Percentiles rank a stretch among this genome's conserved stretches.
These are phyloP conservation scores for Umbelopsis sp. DNA, from an alignment of 371 early-diverging fungal genomes.

Conservation along the genomic window DNA sequence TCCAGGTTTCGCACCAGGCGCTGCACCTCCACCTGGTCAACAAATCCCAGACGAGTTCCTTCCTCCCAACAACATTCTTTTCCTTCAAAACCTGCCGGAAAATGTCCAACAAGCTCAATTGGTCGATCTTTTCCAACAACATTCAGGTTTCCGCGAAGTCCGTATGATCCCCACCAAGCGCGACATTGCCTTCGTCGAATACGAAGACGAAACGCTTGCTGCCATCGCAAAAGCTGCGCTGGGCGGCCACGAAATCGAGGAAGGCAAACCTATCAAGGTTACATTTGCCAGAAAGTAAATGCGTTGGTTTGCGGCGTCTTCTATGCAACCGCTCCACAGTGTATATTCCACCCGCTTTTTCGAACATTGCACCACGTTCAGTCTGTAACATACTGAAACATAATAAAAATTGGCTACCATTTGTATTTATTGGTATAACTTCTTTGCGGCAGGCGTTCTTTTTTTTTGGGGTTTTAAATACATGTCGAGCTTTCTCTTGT, in stretches of 20 bases:
- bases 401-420: conserved; percentile 9
- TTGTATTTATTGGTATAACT: neutral
- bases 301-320: too few relatives aligned
- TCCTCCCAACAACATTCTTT: conserved; percentile 87
- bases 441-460: neutral
- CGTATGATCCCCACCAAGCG: conserved; percentile 85
- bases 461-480: too few relatives aligned
- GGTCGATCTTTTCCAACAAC: conserved; percentile 68
- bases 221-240: conserved; percentile 78
- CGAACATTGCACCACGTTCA: conserved; percentile 44
- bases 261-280: conserved; percentile 79
- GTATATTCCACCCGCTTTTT: conserved; percentile 14
- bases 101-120: conserved; percentile 68
- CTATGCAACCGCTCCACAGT: neutral
- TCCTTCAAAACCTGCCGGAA: conserved; percentile 88
- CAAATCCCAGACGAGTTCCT: conserved; percentile 71
- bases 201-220: conserved; percentile 80
- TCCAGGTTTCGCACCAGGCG: conserved; percentile 20
- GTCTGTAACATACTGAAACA: conserved; percentile 32
- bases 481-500: too few relatives aligned
- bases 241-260: conserved; percentile 74
- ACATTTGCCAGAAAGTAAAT: conserved; percentile 76
- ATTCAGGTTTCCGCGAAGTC: conserved; percentile 90
- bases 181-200: conserved; percentile 95
- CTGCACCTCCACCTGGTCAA: conserved; percentile 21